phyloP scores from a whole-genome alignment of 352 stramenopile genomes.

The Phytophthora sansomeana region DNA sequence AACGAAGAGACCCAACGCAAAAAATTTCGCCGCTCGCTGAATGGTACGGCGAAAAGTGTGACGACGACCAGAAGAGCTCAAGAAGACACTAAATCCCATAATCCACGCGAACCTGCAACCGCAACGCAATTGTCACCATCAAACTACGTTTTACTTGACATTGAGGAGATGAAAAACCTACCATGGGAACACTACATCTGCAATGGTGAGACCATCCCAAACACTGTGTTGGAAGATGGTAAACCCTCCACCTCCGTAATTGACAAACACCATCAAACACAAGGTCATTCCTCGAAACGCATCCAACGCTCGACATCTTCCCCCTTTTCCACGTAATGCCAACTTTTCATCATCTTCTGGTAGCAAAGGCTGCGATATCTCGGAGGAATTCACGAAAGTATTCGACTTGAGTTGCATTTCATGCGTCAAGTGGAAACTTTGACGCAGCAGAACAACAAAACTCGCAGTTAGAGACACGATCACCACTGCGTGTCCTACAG shows the following conservation, averaged over 20 bases:
- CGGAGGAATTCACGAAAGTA: slow-evolving; percentile 7
- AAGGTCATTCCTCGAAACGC: slow-evolving; percentile 81
- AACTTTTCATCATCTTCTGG: neutral
- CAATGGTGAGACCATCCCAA: slow-evolving; percentile 83
- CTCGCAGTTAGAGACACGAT: neutral
- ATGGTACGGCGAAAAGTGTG: slow-evolving; percentile 10
- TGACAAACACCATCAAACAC: slow-evolving; percentile 89
- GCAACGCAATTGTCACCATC: slow-evolving; percentile 2
- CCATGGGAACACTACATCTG: slow-evolving; percentile 85
- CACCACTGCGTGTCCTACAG: neutral
- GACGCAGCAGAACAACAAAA: slow-evolving; percentile 15
- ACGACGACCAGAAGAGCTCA: slow-evolving; percentile 27
- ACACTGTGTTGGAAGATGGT: slow-evolving; percentile 68
- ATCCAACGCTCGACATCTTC: slow-evolving; percentile 58
- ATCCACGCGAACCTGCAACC: slow-evolving; percentile 81
- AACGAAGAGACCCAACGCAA: slow-evolving; percentile 72
- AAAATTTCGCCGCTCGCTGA: slow-evolving; percentile 56
- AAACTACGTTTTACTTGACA: neutral
- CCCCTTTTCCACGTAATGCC: neutral
- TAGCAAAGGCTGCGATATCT: slow-evolving; percentile 21
- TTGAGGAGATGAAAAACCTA: slow-evolving; percentile 25
- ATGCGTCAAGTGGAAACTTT: slow-evolving; percentile 6
- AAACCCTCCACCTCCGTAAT: slow-evolving; percentile 85
- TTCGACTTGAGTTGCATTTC: slow-evolving; percentile 4
- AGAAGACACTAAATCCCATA: slow-evolving; percentile 73